A percentile compares a stretch with the other conserved stretches of the same genome.
phyloP scores from a whole-genome alignment of 371 early-diverging fungal genomes.

The Mortierella sp. region DNA sequence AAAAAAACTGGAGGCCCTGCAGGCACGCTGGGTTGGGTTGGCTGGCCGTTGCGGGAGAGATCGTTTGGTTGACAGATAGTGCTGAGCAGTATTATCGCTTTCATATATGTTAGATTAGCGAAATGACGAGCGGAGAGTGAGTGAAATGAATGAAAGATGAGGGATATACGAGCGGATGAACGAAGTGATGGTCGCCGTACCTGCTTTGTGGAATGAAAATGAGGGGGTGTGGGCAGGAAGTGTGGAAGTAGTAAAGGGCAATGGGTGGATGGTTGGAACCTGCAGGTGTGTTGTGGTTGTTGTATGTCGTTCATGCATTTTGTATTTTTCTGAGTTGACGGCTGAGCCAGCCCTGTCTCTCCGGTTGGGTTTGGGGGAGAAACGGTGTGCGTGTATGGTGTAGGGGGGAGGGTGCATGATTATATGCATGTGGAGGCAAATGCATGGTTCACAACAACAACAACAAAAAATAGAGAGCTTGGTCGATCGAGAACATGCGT shows the following conservation, averaged over 20 bases:
- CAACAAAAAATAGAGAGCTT: background rate
- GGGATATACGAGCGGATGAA: too few relatives aligned
- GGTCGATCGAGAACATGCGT: background rate
- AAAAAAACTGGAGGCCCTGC: too few relatives aligned
- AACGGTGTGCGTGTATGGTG: background rate
- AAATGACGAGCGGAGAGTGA: too few relatives aligned
- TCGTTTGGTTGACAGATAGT: too few relatives aligned
- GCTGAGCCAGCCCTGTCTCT: background rate
- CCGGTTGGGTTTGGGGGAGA: background rate
- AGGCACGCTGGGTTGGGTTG: too few relatives aligned
- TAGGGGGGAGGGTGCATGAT: background rate
- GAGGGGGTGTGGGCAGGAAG: too few relatives aligned
- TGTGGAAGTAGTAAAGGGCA: too few relatives aligned
- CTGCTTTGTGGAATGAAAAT: background rate
- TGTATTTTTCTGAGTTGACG: background rate
- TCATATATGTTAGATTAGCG: too few relatives aligned
- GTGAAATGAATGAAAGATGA: too few relatives aligned
- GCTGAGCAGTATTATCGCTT: too few relatives aligned
- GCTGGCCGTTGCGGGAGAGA: too few relatives aligned
- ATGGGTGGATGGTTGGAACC: background rate
- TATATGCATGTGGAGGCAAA: slow-evolving; percentile 1
- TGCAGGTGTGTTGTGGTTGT: background rate
- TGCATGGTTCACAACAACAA: background rate
- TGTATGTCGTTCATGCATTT: background rate
- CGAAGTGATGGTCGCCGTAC: too few relatives aligned